These are phyloP conservation scores for Dillenia suffruticosa DNA, from an alignment of 164 flowering plant genomes.

Conservation along the genomic window DNA sequence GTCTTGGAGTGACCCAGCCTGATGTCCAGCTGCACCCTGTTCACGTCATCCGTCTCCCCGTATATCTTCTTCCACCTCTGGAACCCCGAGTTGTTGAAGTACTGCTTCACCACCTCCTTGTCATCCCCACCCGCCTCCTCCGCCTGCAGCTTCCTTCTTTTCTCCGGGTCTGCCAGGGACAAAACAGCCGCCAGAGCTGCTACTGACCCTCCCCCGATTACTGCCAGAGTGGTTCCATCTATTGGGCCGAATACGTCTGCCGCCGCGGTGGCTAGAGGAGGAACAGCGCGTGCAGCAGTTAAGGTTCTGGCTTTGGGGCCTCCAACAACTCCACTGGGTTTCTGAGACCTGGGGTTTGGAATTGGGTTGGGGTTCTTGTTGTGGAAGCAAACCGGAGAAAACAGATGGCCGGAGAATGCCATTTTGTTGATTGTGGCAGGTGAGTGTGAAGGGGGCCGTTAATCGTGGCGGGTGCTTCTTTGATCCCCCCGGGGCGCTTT, in stretches of 20 bases:
- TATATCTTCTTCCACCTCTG: conserved; percentile 94
- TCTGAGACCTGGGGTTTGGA: conserved; percentile 6
- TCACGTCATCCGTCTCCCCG: conserved; percentile 93
- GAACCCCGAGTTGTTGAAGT: conserved; percentile 86
- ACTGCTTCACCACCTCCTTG: conserved; percentile 91
- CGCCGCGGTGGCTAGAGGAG: conserved; percentile 36
- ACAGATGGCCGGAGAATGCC: conserved; percentile 22
- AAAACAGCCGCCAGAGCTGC: conserved; percentile 79
- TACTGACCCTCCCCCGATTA: conserved; percentile 70
- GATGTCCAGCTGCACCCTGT: conserved; percentile 85
- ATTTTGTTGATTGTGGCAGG: conserved; percentile 9
- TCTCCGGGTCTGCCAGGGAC: conserved; percentile 82
- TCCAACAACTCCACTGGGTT: not conserved
- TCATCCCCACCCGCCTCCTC: conserved; percentile 97
- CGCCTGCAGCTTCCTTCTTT: conserved; percentile 77
- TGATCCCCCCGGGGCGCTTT: not conserved
- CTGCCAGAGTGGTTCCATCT: conserved; percentile 60
- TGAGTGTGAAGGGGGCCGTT: no score
- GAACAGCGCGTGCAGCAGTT: conserved; percentile 25
- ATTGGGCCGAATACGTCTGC: conserved; percentile 17
- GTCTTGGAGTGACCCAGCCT: conserved; percentile 85
- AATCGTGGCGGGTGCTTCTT: no score
- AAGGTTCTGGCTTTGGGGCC: conserved; percentile 11
- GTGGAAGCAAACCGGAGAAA: conserved; percentile 21
- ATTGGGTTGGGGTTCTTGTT: conserved; percentile 2